Evolutionary conservation across 768 basidiomycete genomes (phyloP), one percentile per base, ranked within the genome.

Genomic region (Psilocybe cubensis): DNA sequence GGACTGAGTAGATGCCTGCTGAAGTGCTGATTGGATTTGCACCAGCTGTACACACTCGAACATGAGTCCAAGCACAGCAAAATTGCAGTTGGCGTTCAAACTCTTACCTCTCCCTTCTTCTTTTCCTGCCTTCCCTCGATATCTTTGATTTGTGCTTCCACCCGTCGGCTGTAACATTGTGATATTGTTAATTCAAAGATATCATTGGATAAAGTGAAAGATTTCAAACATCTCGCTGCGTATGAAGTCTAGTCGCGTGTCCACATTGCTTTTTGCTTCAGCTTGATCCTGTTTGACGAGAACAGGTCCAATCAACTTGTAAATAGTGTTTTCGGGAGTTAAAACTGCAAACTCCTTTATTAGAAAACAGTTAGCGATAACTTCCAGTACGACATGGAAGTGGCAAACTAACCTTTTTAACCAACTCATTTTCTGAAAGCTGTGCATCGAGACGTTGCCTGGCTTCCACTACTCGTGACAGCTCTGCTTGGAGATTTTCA

Each of bases 161-260:
- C 85, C 21, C 94, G 84, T 74, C 79, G 81, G 61, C 61, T 56
- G 46, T 50, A 52, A n/a, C 23, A 46, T 52, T 46, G 50, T 33
- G 18, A 61, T 47, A 48, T 45, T 49, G 17, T 58, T 61, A 43
- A 47, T 51, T 24, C 38, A 18, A n/a, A 12, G 47, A 38, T 25
- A 27, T 28, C 33, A 17, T 20, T 33, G 25, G 29, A 45, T 49
- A 42, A 18, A 31, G 45, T 44, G 29, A 42, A 27, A 52, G 28
- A 17, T 14, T 3, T 74, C 88, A 56, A 54, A 96, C 96, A 96
- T 94, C 73, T 98, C 95, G 54, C 86, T 75, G 42, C 75, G 79
- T 66, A 98, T 98, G 74, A 93, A 96, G 56, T 92, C 91, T 29
- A 98, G 74, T 8, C 96, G 87, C 46, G 91, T 96, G 64, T 94